Evolutionary conservation across 768 basidiomycete genomes (phyloP).

Genomic region (Lactarius akahatsu): DNA sequence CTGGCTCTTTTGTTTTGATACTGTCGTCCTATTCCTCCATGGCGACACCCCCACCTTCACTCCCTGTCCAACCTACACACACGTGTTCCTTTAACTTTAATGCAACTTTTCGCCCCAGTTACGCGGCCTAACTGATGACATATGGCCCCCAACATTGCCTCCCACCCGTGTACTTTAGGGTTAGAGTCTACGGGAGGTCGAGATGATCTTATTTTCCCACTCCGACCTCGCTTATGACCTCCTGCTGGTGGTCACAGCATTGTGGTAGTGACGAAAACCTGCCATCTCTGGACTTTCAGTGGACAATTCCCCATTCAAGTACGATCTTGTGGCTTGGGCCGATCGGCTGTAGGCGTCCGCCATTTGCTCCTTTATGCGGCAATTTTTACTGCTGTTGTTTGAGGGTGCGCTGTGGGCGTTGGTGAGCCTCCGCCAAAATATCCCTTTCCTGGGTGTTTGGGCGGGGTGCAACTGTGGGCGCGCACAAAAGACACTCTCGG

Average conservation of each 20-base stretch:
- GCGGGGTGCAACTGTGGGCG: constrained; percentile 11
- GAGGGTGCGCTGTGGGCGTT: constrained; percentile 17
- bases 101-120: neutral
- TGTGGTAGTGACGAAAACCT: neutral
- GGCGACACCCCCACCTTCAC: neutral
- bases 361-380: neutral
- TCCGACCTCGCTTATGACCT: constrained; percentile 12
- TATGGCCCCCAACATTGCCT: neutral
- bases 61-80: neutral
- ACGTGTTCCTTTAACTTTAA: neutral
- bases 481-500: constrained; percentile 7
- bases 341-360: constrained; percentile 11
- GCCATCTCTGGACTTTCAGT: neutral
- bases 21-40: neutral
- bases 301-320: neutral
- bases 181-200: neutral
- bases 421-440: neutral
- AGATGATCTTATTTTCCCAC: neutral
- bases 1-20: neutral
- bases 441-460: constrained; percentile 20
- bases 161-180: neutral
- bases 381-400: neutral
- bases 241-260: neutral
- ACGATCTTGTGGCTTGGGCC: constrained; percentile 11
- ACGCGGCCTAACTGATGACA: neutral